These are phyloP conservation scores for Artemisia argyi DNA, from an alignment of 129 eudicot species.

Conservation along the genomic window DNA sequence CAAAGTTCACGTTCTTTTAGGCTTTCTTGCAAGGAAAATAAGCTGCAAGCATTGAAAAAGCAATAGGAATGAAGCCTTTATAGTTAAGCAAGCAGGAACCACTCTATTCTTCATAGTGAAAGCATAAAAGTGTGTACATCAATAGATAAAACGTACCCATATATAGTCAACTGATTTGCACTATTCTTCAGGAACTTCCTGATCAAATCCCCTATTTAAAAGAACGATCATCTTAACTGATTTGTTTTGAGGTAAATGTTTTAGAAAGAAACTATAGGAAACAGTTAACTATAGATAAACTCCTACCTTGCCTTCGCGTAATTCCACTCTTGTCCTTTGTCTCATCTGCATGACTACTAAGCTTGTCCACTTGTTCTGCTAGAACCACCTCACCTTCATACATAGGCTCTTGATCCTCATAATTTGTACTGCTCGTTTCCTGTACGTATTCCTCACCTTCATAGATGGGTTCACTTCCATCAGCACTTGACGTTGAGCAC, in stretches of 20 bases:
- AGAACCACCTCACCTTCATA: slow-evolving; percentile 93
- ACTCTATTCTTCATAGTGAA: neutral
- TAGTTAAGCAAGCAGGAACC: neutral
- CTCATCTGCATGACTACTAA: slow-evolving; percentile 29
- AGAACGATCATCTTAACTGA: slow-evolving; percentile 22
- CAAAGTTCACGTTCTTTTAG: slow-evolving; percentile 88
- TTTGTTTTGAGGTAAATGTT: slow-evolving; percentile 4
- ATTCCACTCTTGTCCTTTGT: slow-evolving; percentile 40
- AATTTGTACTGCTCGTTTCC: slow-evolving; percentile 46
- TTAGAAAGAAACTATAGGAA: slow-evolving; percentile 2
- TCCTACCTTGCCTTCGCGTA: slow-evolving; percentile 64
- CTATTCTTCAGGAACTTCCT: slow-evolving; percentile 68
- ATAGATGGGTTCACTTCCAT: slow-evolving; percentile 82
- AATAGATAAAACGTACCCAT: slow-evolving; percentile 53
- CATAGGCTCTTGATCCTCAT: slow-evolving; percentile 73
- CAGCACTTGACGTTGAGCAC: slow-evolving; percentile 49
- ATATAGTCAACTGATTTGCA: slow-evolving; percentile 83
- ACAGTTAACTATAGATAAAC: neutral
- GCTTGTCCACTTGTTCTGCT: slow-evolving; percentile 63
- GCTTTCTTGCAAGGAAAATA: slow-evolving; percentile 74
- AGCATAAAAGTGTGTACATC: slow-evolving; percentile 6
- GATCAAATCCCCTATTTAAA: slow-evolving; percentile 65
- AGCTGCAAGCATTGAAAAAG: slow-evolving; percentile 44
- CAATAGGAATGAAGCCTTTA: neutral
- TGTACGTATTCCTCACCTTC: slow-evolving; percentile 90